Conservation (phyloP, 345 rosid genomes). For the Citrus maxima region DNA sequence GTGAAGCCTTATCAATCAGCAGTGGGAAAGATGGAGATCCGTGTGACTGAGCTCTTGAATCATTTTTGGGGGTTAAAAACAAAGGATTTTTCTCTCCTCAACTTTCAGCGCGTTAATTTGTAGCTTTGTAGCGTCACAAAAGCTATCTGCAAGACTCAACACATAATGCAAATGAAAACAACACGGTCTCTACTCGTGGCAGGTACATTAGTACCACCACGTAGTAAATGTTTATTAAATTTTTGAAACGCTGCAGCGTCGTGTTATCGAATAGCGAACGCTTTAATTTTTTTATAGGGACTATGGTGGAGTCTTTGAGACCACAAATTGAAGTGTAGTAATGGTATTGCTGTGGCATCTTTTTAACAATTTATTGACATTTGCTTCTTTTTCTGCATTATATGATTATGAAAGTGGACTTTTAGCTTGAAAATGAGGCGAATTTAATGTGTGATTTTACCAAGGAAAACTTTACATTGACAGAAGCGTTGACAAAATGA, state of each 20-base stretch:
- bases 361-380: neutral
- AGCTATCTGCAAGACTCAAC: too few relatives aligned
- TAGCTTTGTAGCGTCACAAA: neutral
- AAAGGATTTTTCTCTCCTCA: neutral
- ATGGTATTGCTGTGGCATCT: neutral
- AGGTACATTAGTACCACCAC: neutral
- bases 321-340: neutral
- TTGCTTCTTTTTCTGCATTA: neutral
- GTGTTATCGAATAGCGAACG: neutral
- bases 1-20: neutral
- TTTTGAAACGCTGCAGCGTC: neutral
- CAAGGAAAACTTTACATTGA: neutral
- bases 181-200: too few relatives aligned
- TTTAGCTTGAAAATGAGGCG: neutral
- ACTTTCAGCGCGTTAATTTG: neutral
- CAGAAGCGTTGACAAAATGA: neutral
- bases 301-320: neutral
- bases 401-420: neutral
- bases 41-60: neutral
- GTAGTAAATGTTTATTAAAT: neutral
- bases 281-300: neutral
- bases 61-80: neutral
- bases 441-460: neutral
- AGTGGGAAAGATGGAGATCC: too few relatives aligned
- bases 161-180: too few relatives aligned